Conservation (phyloP, 1,284 basidiomycete genomes). For the Amylostereum areolatum region DNA sequence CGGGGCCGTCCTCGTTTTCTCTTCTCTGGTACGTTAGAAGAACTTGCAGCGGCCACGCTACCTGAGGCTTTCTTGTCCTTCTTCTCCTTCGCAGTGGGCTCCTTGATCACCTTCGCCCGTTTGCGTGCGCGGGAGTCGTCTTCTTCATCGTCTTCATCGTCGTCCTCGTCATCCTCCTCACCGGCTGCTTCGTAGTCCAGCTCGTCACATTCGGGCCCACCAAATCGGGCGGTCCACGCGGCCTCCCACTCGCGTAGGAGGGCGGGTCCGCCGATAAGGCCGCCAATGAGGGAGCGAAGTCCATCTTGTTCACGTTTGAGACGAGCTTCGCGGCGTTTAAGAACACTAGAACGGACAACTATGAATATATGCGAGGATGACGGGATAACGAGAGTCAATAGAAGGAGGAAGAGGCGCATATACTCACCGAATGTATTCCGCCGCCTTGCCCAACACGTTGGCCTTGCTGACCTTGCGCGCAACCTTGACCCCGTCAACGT, state of each 20-base stretch:
- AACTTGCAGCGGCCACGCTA: conserved; percentile 20
- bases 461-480: conserved; percentile 82
- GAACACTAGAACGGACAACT: conserved; percentile 51
- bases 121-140: conserved; percentile 48
- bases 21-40: conserved; percentile 61
- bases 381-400: too few species aligned
- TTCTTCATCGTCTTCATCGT: conserved; percentile 51
- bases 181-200: conserved; percentile 36
- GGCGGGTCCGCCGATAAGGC: conserved; percentile 66
- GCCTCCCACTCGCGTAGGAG: conserved; percentile 67
- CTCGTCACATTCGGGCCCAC: conserved; percentile 71
- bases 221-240: conserved; percentile 66
- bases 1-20: conserved; percentile 74
- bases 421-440: conserved; percentile 66
- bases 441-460: conserved; percentile 76
- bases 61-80: conserved; percentile 22
- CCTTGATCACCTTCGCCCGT: conserved; percentile 39
- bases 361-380: too few species aligned
- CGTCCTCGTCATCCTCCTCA: conserved; percentile 46
- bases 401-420: neutral
- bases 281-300: conserved; percentile 55
- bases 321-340: conserved; percentile 67
- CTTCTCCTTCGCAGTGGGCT: conserved; percentile 28
- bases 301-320: conserved; percentile 70
- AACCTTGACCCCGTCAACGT: conserved; percentile 77